A percentile compares a stretch with the other conserved stretches of the same genome.
Evolutionary conservation across 177 flowering plant genomes (phyloP).

Genomic region (Vitis hybrid): DNA sequence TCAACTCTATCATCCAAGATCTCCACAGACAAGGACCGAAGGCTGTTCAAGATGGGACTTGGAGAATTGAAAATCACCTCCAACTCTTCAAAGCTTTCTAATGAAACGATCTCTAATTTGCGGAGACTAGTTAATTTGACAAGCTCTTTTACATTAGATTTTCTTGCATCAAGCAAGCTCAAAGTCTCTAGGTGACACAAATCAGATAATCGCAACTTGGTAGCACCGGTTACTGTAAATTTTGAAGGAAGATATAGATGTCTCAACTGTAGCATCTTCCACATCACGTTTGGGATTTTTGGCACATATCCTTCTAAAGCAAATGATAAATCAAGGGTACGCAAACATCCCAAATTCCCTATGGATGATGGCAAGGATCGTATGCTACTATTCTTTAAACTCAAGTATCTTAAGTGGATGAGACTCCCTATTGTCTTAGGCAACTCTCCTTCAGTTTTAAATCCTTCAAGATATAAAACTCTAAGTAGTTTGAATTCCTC

Average conservation of each 20-base stretch:
- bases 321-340: constrained; percentile 12
- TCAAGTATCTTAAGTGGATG: constrained; percentile 26
- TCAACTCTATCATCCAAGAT: neutral
- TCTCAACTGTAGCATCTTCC: constrained; percentile 18
- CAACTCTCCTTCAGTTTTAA: constrained; percentile 8
- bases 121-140: constrained; percentile 9
- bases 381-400: neutral
- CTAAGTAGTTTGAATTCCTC: constrained; percentile 14
- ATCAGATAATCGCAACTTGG: constrained; percentile 3
- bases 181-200: constrained; percentile 9
- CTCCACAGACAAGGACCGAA: constrained; percentile 10
- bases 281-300: constrained; percentile 12
- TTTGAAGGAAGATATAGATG: constrained; percentile 6
- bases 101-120: neutral
- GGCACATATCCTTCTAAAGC: neutral
- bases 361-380: constrained; percentile 16
- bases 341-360: constrained; percentile 15
- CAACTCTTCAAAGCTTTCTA: too few species aligned
- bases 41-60: neutral
- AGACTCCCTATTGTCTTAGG: constrained; percentile 20
- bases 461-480: constrained; percentile 2
- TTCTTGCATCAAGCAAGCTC: neutral
- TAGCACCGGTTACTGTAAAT: too few species aligned
- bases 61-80: too few species aligned
- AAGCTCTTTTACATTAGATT: constrained; percentile 3